These are phyloP conservation scores for Eucalyptus melliodora DNA, from an alignment of 345 rosid species.

Conservation along the genomic window DNA sequence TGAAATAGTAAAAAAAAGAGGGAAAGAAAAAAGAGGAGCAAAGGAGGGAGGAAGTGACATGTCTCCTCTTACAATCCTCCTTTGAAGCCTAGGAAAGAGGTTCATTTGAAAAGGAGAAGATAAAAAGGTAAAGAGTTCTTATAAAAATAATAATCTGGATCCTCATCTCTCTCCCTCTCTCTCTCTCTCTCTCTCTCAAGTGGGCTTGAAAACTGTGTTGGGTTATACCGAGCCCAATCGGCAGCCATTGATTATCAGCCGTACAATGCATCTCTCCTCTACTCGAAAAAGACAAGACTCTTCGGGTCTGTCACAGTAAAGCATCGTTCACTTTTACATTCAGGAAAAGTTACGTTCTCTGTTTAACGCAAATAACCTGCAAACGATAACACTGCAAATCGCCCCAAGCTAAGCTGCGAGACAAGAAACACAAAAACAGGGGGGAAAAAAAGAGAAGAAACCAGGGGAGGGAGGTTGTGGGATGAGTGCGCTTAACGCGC, in stretches of 20 bases:
- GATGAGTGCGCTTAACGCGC: not conserved
- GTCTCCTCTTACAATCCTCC: not conserved
- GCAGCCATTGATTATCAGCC: not conserved
- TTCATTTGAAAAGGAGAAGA: not conserved
- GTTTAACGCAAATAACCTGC: not conserved
- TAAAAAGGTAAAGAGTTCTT: not conserved
- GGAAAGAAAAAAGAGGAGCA: not conserved
- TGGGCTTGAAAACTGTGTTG: not conserved
- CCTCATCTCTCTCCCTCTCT: not conserved
- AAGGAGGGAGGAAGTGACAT: not conserved
- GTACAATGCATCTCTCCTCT: not conserved
- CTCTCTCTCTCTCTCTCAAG: too few species aligned
- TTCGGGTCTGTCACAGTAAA: not conserved
- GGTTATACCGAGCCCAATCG: not conserved
- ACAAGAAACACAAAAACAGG: not conserved
- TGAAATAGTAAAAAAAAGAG: not conserved
- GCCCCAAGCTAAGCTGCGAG: not conserved
- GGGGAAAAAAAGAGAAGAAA: not conserved
- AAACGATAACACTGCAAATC: fast-evolving
- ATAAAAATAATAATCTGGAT: not conserved
- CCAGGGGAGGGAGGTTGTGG: not conserved
- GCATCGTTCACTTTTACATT: not conserved
- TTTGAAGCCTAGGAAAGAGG: not conserved
- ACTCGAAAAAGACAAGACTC: not conserved
- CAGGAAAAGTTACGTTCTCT: not conserved